phyloP scores from a whole-genome alignment of 495 filamentous ascomycete species.

The Aspergillus sclerotiicarbonarius region DNA sequence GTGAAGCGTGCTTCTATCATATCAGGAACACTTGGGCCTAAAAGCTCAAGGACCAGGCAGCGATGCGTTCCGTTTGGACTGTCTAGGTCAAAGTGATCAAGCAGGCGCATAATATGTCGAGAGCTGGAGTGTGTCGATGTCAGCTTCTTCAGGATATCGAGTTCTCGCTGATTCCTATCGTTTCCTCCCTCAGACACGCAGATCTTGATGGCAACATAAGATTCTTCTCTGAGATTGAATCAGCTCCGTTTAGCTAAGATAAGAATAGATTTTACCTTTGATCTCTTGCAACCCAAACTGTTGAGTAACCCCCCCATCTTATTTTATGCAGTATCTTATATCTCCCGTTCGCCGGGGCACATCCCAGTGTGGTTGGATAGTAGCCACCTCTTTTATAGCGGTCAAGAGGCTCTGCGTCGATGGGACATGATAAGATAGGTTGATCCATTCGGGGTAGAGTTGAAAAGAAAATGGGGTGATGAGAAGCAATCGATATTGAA shows the following conservation, averaged over 20 bases:
- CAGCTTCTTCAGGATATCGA: slow-evolving; percentile 23
- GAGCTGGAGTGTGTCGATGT: slow-evolving; percentile 19
- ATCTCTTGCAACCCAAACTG: slow-evolving; percentile 50
- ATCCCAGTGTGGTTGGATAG: slow-evolving; percentile 43
- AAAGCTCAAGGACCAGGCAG: slow-evolving; percentile 46
- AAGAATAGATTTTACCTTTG: slow-evolving; percentile 22
- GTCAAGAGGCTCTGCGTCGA: not conserved
- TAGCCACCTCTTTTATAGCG: slow-evolving; percentile 30
- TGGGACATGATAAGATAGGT: not conserved
- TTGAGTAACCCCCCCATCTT: slow-evolving; percentile 48
- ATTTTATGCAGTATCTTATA: slow-evolving; percentile 51
- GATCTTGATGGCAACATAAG: slow-evolving; percentile 34
- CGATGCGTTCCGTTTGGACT: slow-evolving; percentile 47
- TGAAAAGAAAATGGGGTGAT: not conserved
- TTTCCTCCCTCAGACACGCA: slow-evolving; percentile 21
- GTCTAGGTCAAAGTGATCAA: slow-evolving; percentile 38
- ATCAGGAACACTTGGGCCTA: slow-evolving; percentile 40
- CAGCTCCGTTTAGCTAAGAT: slow-evolving; percentile 17
- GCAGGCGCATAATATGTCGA: slow-evolving; percentile 30
- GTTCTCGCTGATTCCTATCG: slow-evolving; percentile 24
- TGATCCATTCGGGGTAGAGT: not conserved
- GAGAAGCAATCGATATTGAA: not conserved
- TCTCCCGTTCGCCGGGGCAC: slow-evolving; percentile 32
- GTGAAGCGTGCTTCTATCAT: slow-evolving; percentile 26
- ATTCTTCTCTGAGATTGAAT: slow-evolving; percentile 19